Conservation (phyloP, 495 filamentous ascomycete genomes). For the Aspergillus olivimuriae region DNA sequence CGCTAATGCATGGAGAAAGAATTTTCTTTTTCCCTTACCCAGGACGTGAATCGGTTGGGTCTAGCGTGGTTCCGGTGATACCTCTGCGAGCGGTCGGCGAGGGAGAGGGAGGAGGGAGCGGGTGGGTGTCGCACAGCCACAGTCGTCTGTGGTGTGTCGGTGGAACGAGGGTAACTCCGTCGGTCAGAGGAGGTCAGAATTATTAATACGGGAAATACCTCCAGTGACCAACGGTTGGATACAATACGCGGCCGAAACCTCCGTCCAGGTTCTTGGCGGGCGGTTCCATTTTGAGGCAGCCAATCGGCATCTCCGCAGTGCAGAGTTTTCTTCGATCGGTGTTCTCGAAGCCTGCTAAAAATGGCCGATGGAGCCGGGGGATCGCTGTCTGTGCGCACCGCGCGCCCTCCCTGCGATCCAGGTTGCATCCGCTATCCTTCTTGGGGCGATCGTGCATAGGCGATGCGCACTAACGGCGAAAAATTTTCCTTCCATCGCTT, state of each 20-base stretch:
- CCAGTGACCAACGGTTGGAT: neutral
- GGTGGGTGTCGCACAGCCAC: neutral
- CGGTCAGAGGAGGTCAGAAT: no score
- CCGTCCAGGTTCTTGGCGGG: no score
- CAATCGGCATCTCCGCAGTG: slow-evolving; percentile 1
- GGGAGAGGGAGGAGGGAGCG: no score
- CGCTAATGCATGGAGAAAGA: neutral
- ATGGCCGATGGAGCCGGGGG: neutral
- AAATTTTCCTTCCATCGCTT: no score
- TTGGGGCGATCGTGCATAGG: neutral
- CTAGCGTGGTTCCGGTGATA: neutral
- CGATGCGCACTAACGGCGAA: no score
- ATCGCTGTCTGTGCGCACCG: neutral
- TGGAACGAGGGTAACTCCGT: no score
- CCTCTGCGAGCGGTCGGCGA: no score
- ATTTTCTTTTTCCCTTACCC: neutral
- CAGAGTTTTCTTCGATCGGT: neutral
- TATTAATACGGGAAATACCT: neutral
- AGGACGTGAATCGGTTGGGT: no score
- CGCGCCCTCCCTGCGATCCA: no score
- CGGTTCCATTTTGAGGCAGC: no score
- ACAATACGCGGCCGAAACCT: neutral
- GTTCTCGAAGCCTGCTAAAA: slow-evolving; percentile 6
- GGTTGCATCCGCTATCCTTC: no score
- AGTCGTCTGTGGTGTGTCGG: neutral